Base-by-base conservation (phyloP, 805 yeast species). In the Alloascoidea hylecoeti region DNA sequence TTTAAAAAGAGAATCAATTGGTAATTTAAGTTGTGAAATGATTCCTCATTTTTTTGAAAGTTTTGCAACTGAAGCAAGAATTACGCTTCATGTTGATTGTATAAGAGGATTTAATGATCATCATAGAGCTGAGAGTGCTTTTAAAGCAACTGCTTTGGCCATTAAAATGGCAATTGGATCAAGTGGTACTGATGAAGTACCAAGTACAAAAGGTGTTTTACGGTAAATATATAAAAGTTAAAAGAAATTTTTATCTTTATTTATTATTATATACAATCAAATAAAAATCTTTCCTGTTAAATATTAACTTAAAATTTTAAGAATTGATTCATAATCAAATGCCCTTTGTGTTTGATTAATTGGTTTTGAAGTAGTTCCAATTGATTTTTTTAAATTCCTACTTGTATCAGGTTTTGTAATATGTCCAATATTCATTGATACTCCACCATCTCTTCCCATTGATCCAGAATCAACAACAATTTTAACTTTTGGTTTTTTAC, bases 11-110 rank as follows among this genome's bases (percentile, higher is more conserved):
- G 98, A 92, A 56, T 86, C 79, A 55, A 76, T 92, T 48, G 98
- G 98, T 38, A 94, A 83, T 51, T 67, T 92, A 38, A 74, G 86
- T 28, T 75, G 92, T 51, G 98, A 92, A 61, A 92, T 92, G 98
- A 80, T 92, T 45, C 96, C 96, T n/a, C 98, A 92, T 57, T 88
- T 92, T 36, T 55, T 92, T 44, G 95, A 86, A 57, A 79, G 94
- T 49, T 92, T 92, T 64, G 96, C 97, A 2, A 84, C 81, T 50
- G 83, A 82, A 33, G 95, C 96, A 1, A 79, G 80, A 42, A 70
- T 92, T 39, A 92, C 98, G 1, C 52, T 92, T 51, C 98, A 92
- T 52, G 95, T 92, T 27, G 98, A 92, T 59, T 84, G 95, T 56
- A 53, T 92, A 41, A 68, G 96, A 47, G 98, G 98, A 1, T 73